Base-by-base conservation (phyloP, 164 flowering plant species). In the Liquidambar formosana region DNA sequence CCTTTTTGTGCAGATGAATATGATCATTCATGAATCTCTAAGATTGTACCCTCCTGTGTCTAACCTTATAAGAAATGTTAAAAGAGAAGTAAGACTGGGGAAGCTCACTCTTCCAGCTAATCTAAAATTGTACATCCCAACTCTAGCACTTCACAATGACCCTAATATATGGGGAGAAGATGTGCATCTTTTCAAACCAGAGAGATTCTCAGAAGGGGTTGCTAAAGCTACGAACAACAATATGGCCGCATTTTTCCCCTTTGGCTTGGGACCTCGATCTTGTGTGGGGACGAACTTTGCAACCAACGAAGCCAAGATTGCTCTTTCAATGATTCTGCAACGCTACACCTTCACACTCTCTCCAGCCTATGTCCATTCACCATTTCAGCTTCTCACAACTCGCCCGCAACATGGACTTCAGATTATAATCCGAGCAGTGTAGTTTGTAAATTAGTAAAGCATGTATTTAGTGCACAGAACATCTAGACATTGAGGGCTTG, bases 261-360 rank as follows among this genome's bases (percentile, higher is more conserved):
- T 85, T 52, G 84, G 85, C 0, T 64, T 73, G 27, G 86, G 86
- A 12, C 82, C 88, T 21, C 76, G 83, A 46, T 77, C 48, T 1
- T 85, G 88, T 59, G 80, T 85, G 1, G 86, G 88, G n/a, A 10
- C 70, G 47, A 81, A 77, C 73, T 83, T 81, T 57, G 84, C 81
- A 0, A 46, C 41, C 6, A 44, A 4, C 0, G 82, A 85, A 69
- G 73, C 76, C 0, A 85, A 83, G 76, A 49, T 79, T 28, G 82
- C 77, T 10, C 75, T 83, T 14, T 61, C 84, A 0, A 79, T 85
- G 84, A 85, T 81, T 33, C 66, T 80, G 57, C 84, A 81, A 60
- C 74, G 77, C 38, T 81, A 73, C 71, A 49, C 16, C 18, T 74
- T 85, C 54, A 61, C 76, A 0, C 73, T 82, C 8, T 81, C 86